A percentile compares a stretch with the other conserved stretches of the same genome.
These are phyloP conservation scores for Garcia nutans DNA, from an alignment of 345 rosid species.

Conservation along the genomic window DNA sequence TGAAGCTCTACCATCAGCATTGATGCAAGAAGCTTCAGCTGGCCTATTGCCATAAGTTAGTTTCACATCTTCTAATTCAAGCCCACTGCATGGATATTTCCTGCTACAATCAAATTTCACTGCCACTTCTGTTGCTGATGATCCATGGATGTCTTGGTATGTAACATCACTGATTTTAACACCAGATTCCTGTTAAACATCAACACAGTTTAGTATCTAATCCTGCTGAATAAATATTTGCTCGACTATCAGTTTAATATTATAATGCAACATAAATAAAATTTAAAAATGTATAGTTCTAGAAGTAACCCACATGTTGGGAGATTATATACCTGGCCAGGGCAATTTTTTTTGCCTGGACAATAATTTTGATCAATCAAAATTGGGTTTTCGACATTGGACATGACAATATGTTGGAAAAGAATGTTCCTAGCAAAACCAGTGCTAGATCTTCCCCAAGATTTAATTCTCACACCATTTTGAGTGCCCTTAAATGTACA, in stretches of 20 bases:
- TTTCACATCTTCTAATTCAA: conserved; percentile 46
- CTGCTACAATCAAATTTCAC: conserved; percentile 60
- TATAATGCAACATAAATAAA: no score
- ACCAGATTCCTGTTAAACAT: conserved; percentile 47
- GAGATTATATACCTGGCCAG: conserved; percentile 9
- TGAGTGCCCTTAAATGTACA: conserved; percentile 16
- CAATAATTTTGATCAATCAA: conserved; percentile 26
- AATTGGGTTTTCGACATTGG: conserved; percentile 21
- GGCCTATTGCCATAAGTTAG: conserved; percentile 38
- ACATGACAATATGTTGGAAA: conserved; percentile 20
- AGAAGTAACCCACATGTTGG: neutral
- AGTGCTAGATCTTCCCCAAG: conserved; percentile 27
- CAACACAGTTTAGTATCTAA: no score
- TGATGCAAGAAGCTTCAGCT: conserved; percentile 48
- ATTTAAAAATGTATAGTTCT: no score
- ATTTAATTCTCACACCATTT: conserved; percentile 24
- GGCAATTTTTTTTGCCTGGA: conserved; percentile 11
- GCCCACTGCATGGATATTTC: conserved; percentile 48
- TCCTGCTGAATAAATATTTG: no score
- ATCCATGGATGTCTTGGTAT: conserved; percentile 58
- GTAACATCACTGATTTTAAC: conserved; percentile 61
- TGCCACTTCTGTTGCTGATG: conserved; percentile 54
- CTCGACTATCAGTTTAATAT: no score
- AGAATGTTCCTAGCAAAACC: conserved; percentile 20
- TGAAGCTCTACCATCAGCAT: conserved; percentile 41